Evolutionary conservation across 2,329 filamentous ascomycete genomes (phyloP), one percentile per base, ranked within the genome.

Genomic region (Aspergillus uvarum): DNA sequence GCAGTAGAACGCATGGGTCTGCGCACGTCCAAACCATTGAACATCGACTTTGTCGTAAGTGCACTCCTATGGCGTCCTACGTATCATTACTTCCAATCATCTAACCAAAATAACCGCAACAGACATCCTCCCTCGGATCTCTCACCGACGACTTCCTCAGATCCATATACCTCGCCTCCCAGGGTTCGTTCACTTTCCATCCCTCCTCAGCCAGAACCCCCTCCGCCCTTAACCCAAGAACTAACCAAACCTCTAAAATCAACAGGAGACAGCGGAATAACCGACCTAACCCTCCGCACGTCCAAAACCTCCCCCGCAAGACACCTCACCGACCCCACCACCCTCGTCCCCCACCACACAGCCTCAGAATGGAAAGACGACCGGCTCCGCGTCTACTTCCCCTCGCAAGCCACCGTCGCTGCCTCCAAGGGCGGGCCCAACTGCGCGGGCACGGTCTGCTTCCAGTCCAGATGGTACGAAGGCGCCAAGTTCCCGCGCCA

Each of bases 71-170:
- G 49, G 4, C 10, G 0, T 24, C 11, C 32, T 16, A 16, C 32
- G 3, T 6, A 56, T 5, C 6, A 10, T 19, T 22, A 1, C 19
- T 21, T 22, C 47, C 51, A 54, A 48, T 51, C 48, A n/a, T 50
- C 57, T 42, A 61, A 60, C 52, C 61, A 63, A 68, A 68, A 63
- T 16, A 50, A 7, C 3, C 3, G 26, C 32, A 26, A 49, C 64
- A 89, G 88, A 85, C 90, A 24, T 91, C 94, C 0, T 97, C 94
- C 0, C 77, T 98, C 5, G 95, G 94, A 19, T 86, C 86, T 8
- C 72, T 98, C 47, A 92, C 87, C 56, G 80, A 84, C 47, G 82
- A 85, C 6, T 86, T 96, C 60, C 74, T 97, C 44, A 75, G 77
- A 56, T 79, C 79, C 22, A 77, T 90, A 3, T 85, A 87, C 67